Percentiles rank a stretch among this genome's conserved stretches.
Evolutionary conservation across 495 filamentous ascomycete species (phyloP).

Genomic region (Xylaria curta): DNA sequence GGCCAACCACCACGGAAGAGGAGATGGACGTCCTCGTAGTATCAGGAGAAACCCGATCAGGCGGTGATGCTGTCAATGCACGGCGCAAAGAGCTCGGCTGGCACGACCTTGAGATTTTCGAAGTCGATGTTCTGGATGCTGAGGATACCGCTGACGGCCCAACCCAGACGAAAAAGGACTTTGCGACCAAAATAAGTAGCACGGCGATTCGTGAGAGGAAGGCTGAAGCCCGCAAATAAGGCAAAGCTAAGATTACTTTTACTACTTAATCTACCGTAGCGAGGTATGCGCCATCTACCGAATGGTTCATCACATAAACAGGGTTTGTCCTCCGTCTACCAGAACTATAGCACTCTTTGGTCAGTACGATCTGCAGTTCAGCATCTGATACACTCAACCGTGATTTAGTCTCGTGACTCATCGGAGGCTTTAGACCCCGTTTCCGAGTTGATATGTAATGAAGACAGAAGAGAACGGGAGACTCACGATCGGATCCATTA

Average conservation of each 20-base stretch:
- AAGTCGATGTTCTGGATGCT: conserved; percentile 88
- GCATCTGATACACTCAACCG: background rate
- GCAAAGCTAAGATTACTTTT: background rate
- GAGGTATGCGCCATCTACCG: background rate
- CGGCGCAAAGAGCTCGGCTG: conserved; percentile 81
- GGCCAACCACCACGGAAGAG: conserved; percentile 87
- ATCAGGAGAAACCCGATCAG: conserved; percentile 85
- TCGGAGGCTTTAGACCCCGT: background rate
- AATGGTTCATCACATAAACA: conserved; percentile 37
- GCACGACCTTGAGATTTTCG: conserved; percentile 77
- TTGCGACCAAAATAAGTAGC: conserved; percentile 89
- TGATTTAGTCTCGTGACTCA: background rate
- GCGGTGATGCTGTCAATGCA: conserved; percentile 83
- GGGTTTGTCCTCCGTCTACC: conserved; percentile 48
- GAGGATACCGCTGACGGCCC: conserved; percentile 60
- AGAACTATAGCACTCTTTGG: conserved; percentile 30
- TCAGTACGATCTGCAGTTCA: conserved; percentile 3
- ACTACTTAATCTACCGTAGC: background rate
- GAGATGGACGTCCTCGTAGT: conserved; percentile 81
- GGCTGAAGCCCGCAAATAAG: conserved; percentile 44
- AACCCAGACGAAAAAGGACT: conserved; percentile 60
- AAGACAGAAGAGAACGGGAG: background rate
- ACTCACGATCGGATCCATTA: conserved; percentile 57
- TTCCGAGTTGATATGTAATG: background rate
- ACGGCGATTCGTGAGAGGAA: conserved; percentile 64